Conservation (phyloP, 2,329 filamentous ascomycete genomes). For the Cercospora canescens region DNA sequence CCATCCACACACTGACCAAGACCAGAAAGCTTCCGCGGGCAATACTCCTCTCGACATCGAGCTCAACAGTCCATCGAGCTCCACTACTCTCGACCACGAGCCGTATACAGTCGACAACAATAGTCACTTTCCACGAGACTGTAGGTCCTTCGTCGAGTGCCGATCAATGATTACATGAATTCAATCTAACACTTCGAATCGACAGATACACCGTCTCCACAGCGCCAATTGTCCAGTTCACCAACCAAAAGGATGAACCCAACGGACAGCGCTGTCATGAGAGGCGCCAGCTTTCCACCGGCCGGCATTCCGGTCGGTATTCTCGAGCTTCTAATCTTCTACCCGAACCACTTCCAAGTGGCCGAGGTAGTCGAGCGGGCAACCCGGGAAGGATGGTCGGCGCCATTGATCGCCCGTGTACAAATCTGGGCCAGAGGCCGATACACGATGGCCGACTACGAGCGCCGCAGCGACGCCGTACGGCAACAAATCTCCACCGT, state of each 20-base stretch:
- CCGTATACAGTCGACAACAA: not conserved
- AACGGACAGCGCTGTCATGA: not conserved
- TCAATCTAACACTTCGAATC: not conserved
- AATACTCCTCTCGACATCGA: not conserved
- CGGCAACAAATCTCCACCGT: not conserved
- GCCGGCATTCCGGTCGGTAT: slow-evolving; percentile 3
- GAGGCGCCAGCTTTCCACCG: not conserved
- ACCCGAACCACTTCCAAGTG: slow-evolving; percentile 5
- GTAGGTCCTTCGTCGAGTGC: not conserved
- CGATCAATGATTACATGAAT: not conserved
- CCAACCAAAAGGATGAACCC: not conserved
- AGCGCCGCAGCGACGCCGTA: slow-evolving; percentile 1
- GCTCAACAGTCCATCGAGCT: not conserved
- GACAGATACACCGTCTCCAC: not conserved
- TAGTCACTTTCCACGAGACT: not conserved
- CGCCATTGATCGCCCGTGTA: slow-evolving; percentile 8
- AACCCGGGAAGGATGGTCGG: slow-evolving; percentile 11
- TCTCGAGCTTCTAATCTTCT: slow-evolving; percentile 4
- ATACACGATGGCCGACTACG: not conserved
- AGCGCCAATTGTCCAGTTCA: too few species aligned
- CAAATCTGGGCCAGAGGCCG: slow-evolving; percentile 13
- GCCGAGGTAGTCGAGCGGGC: not conserved
- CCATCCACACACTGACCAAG: not conserved
- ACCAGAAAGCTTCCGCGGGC: not conserved
- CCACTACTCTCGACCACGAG: not conserved